Conservation (phyloP, 768 basidiomycete genomes). For the Dentipellis sp. region DNA sequence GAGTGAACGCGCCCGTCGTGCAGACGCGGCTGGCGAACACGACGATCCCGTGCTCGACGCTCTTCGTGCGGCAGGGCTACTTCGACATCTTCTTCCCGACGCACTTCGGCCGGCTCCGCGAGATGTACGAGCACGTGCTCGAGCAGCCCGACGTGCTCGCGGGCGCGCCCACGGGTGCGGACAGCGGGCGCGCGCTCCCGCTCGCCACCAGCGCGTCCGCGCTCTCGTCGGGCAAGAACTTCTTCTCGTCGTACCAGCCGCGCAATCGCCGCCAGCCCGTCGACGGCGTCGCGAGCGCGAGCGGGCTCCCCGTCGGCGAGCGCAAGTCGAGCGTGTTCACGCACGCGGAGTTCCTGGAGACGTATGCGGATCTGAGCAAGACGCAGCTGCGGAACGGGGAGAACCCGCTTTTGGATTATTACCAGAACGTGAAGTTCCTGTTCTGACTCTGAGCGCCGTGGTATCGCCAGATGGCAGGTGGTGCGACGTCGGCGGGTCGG, state of each 20-base stretch:
- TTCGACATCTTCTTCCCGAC: constrained; percentile 99
- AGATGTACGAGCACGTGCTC: constrained; percentile 85
- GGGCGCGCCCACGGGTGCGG: constrained; percentile 18
- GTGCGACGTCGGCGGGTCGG: background rate
- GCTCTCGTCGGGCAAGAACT: constrained; percentile 46
- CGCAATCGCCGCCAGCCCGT: constrained; percentile 48
- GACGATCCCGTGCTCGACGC: constrained; percentile 83
- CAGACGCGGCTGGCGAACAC: constrained; percentile 83
- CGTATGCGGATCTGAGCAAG: constrained; percentile 66
- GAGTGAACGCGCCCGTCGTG: constrained; percentile 79
- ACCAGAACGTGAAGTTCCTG: constrained; percentile 89
- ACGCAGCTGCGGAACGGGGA: constrained; percentile 75
- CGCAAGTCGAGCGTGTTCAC: constrained; percentile 77
- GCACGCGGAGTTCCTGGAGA: constrained; percentile 83
- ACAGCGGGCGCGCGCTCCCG: constrained; percentile 39
- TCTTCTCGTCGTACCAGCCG: constrained; percentile 62
- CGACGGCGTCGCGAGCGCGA: constrained; percentile 66
- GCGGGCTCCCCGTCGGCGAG: constrained; percentile 73
- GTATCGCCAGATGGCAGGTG: background rate
- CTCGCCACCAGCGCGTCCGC: constrained; percentile 40
- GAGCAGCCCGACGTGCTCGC: constrained; percentile 35
- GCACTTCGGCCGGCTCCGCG: constrained; percentile 70
- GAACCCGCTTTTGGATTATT: constrained; percentile 84
- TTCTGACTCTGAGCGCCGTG: constrained; percentile 37
- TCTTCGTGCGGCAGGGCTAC: constrained; percentile 90